Evolutionary conservation across 1,139 yeast genomes (phyloP).

Genomic region (Debaryomyces psychrophilus): DNA sequence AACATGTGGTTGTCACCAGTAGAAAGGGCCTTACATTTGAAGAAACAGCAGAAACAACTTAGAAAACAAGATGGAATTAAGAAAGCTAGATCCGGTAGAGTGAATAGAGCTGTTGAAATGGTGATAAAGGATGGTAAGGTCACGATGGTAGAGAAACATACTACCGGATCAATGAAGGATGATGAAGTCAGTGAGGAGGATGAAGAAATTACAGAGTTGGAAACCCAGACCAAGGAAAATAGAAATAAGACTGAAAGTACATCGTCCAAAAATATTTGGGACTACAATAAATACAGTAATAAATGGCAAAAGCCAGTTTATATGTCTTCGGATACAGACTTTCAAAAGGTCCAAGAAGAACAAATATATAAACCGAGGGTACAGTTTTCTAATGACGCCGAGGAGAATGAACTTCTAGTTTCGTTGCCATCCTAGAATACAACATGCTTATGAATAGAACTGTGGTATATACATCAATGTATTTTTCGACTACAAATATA

Average conservation of each 20-base stretch:
- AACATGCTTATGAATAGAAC: neutral
- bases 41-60: conserved; percentile 76
- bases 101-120: conserved; percentile 74
- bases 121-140: conserved; percentile 84
- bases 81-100: conserved; percentile 66
- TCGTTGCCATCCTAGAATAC: conserved; percentile 15
- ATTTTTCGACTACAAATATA: too few species aligned
- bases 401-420: conserved; percentile 27
- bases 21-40: conserved; percentile 81
- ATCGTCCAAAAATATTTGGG: conserved; percentile 48
- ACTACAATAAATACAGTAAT: conserved; percentile 52
- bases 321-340: conserved; percentile 13
- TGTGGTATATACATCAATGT: too few species aligned
- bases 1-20: conserved; percentile 85
- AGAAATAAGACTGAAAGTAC: conserved; percentile 21
- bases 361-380: conserved; percentile 19
- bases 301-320: conserved; percentile 60
- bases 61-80: conserved; percentile 64
- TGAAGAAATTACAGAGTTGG: conserved; percentile 32
- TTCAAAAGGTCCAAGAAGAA: neutral
- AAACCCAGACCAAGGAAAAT: conserved; percentile 25
- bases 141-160: conserved; percentile 46
- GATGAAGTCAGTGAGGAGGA: conserved; percentile 28
- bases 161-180: conserved; percentile 20
- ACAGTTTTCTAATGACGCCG: conserved; percentile 24